These are phyloP conservation scores for Dunaliella salina DNA, from an alignment of 163 green algal genomes.

Conservation along the genomic window DNA sequence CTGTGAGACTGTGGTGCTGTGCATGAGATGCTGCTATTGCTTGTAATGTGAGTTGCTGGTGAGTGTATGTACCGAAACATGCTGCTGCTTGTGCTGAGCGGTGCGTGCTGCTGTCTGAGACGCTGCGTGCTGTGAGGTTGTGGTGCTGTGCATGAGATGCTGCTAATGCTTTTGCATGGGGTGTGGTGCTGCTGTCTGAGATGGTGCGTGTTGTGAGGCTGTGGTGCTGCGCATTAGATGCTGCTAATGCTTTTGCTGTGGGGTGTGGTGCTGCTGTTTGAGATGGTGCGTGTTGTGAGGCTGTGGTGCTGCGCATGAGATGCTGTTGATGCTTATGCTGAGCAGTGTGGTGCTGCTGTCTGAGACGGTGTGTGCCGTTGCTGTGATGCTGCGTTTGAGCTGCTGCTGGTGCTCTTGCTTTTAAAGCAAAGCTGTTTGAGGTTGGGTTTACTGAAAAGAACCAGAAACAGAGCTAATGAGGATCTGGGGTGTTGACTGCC, in stretches of 20 bases:
- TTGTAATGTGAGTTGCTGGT: not conserved
- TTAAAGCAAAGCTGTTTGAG: not conserved
- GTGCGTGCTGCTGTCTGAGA: no score
- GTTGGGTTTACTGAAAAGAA: not conserved
- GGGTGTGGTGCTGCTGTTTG: slow-evolving; percentile 9
- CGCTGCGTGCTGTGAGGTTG: no score
- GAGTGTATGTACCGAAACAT: not conserved
- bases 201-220: not conserved
- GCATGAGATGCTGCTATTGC: not conserved
- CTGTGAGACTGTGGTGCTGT: not conserved
- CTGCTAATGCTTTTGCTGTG: not conserved
- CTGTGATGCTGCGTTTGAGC: no score
- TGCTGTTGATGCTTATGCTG: not conserved
- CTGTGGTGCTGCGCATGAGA: not conserved
- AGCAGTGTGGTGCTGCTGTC: not conserved
- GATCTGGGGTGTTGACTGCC: no score
- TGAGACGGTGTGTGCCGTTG: no score
- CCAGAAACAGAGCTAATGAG: no score
- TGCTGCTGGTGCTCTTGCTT: no score
- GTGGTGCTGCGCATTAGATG: not conserved
- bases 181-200: slow-evolving; percentile 10
- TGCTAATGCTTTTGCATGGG: no score
- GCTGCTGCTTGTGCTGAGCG: not conserved
- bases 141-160: no score
- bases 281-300: not conserved